Percentiles rank a stretch among this genome's conserved stretches.
Evolutionary conservation across 2,329 filamentous ascomycete genomes (phyloP).

Genomic region (Stagonosporopsis chrysanthemi): DNA sequence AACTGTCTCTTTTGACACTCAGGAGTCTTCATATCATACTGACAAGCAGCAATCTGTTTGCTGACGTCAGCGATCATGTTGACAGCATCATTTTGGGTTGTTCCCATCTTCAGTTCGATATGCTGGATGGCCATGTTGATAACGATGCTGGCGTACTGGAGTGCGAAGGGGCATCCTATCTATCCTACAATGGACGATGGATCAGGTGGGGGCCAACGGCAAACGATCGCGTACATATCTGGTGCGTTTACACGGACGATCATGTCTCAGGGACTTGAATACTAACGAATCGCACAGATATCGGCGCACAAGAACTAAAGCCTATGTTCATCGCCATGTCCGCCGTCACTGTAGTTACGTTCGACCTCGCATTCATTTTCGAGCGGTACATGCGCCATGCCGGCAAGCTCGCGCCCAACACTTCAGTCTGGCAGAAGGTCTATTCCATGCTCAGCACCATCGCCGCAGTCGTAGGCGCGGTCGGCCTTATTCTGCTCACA

Average conservation of each 20-base stretch:
- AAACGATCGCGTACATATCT: constrained; percentile 75
- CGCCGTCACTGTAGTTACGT: constrained; percentile 74
- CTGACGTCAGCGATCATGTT: constrained; percentile 35
- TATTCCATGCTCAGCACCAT: constrained; percentile 68
- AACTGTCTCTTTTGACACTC: not conserved
- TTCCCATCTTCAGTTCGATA: constrained; percentile 71
- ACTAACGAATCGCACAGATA: constrained; percentile 52
- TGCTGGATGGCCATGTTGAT: constrained; percentile 67
- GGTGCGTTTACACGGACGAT: constrained; percentile 52
- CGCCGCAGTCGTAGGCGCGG: constrained; percentile 76
- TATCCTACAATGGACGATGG: constrained; percentile 66
- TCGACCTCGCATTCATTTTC: constrained; percentile 80
- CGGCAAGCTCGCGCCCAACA: constrained; percentile 80
- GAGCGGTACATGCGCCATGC: constrained; percentile 87
- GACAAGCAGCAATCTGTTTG: not conserved
- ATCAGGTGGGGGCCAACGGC: constrained; percentile 35
- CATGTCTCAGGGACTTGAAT: not conserved
- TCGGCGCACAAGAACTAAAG: constrained; percentile 69
- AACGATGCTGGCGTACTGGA: constrained; percentile 75
- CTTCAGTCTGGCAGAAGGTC: constrained; percentile 67
- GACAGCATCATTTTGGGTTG: constrained; percentile 62
- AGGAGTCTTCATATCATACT: not conserved
- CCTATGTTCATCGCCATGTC: constrained; percentile 80
- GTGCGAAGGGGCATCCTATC: constrained; percentile 61
- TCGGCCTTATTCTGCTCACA: constrained; percentile 80